Evolutionary conservation across 306 rosid species (phyloP).

Genomic region (Ormosia emarginata): DNA sequence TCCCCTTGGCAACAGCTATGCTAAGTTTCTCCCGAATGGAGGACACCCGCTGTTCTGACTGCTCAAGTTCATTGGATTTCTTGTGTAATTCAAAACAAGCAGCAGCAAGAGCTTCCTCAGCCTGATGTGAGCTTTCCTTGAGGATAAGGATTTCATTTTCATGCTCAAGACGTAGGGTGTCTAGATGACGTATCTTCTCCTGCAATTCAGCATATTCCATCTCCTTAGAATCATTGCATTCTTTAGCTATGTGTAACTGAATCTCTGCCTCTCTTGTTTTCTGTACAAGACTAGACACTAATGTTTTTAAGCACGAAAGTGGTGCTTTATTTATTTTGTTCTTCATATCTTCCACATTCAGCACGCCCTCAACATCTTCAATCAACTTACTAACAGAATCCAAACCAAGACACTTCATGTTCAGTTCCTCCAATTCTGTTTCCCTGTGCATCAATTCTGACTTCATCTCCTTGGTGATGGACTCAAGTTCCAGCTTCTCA

Average conservation of each 20-base stretch:
- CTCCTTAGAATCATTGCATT: conserved; percentile 46
- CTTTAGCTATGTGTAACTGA: conserved; percentile 49
- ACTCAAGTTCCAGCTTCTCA: conserved; percentile 60
- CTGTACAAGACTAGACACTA: conserved; percentile 67
- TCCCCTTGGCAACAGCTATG: conserved; percentile 97
- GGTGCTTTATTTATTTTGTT: conserved; percentile 37
- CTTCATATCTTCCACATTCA: conserved; percentile 44
- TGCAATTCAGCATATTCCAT: conserved; percentile 53
- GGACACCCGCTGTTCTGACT: conserved; percentile 80
- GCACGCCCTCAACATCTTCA: conserved; percentile 53
- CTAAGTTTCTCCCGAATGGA: conserved; percentile 87
- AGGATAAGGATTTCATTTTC: conserved; percentile 68
- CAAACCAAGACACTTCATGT: conserved; percentile 52
- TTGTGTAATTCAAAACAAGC: conserved; percentile 51
- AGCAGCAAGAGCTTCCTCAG: conserved; percentile 58
- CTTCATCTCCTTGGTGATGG: conserved; percentile 47
- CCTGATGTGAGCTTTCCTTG: conserved; percentile 72
- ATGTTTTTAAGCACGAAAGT: conserved; percentile 48
- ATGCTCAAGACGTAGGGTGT: conserved; percentile 51
- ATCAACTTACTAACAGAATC: conserved; percentile 54
- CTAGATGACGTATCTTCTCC: conserved; percentile 48
- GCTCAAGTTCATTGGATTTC: conserved; percentile 68
- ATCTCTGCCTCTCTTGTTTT: conserved; percentile 56
- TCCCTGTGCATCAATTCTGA: conserved; percentile 56
- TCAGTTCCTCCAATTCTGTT: conserved; percentile 60